These are phyloP conservation scores for Houttuynia cordata DNA, from an alignment of 164 flowering plant species.

Conservation along the genomic window DNA sequence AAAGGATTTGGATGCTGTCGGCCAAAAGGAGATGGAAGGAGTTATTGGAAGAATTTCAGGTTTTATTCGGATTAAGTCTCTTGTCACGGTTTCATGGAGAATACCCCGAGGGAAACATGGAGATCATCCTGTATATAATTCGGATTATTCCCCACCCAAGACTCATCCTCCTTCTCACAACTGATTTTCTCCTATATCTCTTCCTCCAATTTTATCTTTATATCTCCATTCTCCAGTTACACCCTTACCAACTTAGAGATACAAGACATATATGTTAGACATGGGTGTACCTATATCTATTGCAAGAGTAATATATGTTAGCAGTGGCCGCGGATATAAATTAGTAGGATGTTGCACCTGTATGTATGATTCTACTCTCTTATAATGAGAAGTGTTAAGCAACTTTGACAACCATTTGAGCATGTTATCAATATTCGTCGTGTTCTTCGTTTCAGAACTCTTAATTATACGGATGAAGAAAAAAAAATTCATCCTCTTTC, in stretches of 20 bases:
- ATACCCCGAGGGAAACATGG: conserved; percentile 14
- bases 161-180: conserved; percentile 68
- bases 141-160: conserved; percentile 53
- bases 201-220: neutral
- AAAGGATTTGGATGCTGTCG: conserved; percentile 3
- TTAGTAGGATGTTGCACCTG: conserved; percentile 4
- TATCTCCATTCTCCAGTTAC: too few relatives aligned
- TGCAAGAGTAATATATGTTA: too few relatives aligned
- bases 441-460: too few relatives aligned
- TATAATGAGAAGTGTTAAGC: neutral
- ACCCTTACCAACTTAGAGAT: neutral
- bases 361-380: conserved; percentile 5
- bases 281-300: neutral
- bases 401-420: neutral
- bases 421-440: too few relatives aligned
- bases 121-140: conserved; percentile 19
- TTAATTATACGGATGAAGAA: too few relatives aligned
- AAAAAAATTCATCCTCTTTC: too few relatives aligned
- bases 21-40: conserved; percentile 5
- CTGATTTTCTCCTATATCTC: too few relatives aligned
- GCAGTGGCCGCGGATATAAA: conserved; percentile 1
- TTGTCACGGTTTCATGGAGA: conserved; percentile 16
- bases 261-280: too few relatives aligned
- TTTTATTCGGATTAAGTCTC: conserved; percentile 11
- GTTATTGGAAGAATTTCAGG: conserved; percentile 10